Base-by-base conservation (phyloP, 2,329 filamentous ascomycete genomes). In the Xylariales sp. region DNA sequence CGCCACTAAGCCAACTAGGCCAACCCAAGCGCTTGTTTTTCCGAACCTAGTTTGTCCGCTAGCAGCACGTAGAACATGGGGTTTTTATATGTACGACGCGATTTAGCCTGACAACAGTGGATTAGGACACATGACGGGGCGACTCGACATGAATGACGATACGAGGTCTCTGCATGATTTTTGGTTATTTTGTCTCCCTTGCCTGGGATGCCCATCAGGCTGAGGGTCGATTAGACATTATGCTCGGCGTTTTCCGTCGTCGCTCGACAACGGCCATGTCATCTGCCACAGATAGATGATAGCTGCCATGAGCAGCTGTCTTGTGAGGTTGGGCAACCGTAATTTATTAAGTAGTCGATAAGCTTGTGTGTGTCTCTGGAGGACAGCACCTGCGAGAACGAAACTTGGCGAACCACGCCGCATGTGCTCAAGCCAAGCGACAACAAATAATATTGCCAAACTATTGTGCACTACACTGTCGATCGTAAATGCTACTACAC, bases 171-270 rank as follows among this genome's bases (percentile, higher is more conserved):
- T 14, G 52, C 52, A 55, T 12, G n/a, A 58, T 6, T 30, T 36
- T 48, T 49, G 5, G 30, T 28, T 14, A 48, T 49, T n/a, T 43
- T n/a, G 16, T 50, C 34, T 50, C 46, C 45, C 34, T 16, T 46
- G 43, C 34, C 16, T 28, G 43, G 48, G 18, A 49, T 48, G 61
- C 49, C 46, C 46, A 28, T 57, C 55, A 16, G 36, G 55, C 28
- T 34, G 54, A 53, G 48, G 54, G 45, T 34, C 36, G 54, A 52
- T 34, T 36, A 16, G 48, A 43, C 50, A 34, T 59, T 43, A 48
- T 50, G 50, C 52, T 63, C 43, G 53, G 61, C n/a, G 34, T 54
- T 39, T 61, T 56, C 49, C 36, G 34, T 30, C 3, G 18, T 55
- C 32, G 9, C 49, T 34, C 14, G 43, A 34, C 7, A 39, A 18